These are phyloP conservation scores for Phytophthora niederhauseri DNA, from an alignment of 352 stramenopile species.

Conservation along the genomic window DNA sequence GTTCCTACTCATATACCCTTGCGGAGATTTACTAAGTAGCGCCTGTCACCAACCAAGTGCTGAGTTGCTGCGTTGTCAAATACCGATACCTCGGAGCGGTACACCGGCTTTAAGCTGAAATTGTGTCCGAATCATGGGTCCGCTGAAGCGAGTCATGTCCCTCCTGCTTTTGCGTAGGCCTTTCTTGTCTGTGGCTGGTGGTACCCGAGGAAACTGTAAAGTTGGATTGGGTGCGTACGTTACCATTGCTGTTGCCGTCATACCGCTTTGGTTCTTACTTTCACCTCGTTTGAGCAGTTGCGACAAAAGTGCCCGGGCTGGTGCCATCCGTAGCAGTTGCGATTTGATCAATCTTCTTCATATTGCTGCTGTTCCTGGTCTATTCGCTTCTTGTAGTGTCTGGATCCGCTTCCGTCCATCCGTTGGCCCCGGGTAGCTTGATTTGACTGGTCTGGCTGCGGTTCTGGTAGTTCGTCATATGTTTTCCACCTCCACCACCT, in stretches of 20 bases:
- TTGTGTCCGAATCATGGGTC: no score
- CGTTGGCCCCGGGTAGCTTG: background rate
- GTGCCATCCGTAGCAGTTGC: background rate
- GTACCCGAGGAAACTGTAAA: background rate
- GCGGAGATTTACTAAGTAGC: constrained; percentile 9
- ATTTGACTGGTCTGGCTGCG: background rate
- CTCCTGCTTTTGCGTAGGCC: background rate
- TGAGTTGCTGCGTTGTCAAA: constrained; percentile 9
- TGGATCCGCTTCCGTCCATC: background rate
- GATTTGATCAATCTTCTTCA: background rate
- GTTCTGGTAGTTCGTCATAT: background rate
- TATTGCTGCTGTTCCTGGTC: background rate
- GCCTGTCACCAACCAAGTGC: constrained; percentile 13
- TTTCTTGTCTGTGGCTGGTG: background rate
- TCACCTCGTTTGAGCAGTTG: background rate
- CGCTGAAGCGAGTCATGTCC: background rate
- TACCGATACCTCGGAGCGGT: constrained; percentile 1
- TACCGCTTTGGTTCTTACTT: background rate
- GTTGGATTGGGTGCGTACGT: background rate
- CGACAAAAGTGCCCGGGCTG: background rate
- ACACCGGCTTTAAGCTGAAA: background rate
- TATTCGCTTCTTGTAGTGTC: background rate
- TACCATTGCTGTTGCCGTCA: background rate
- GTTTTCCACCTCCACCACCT: background rate
- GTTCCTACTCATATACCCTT: background rate